These are phyloP conservation scores for Starmera dryadoides DNA, from an alignment of 805 yeast genomes.

Conservation along the genomic window DNA sequence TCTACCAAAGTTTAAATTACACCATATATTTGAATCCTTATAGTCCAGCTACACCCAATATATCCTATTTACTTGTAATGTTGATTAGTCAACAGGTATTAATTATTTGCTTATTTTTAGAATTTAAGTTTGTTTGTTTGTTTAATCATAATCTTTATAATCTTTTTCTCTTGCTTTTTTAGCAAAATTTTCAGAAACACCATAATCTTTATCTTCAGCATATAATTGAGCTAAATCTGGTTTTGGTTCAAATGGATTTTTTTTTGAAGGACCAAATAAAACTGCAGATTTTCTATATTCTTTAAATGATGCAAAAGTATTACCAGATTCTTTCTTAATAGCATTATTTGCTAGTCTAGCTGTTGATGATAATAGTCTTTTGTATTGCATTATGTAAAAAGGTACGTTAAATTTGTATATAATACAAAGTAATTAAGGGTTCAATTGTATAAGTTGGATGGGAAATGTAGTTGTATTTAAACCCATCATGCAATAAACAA, in stretches of 20 bases:
- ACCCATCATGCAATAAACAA: too few relatives aligned
- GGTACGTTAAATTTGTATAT: too few relatives aligned
- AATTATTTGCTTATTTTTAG: too few relatives aligned
- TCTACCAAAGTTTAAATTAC: too few relatives aligned
- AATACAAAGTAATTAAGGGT: too few relatives aligned
- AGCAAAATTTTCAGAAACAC: neutral
- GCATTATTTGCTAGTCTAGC: constrained; percentile 15
- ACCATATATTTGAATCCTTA: too few relatives aligned
- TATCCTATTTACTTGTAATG: too few relatives aligned
- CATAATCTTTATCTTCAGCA: constrained; percentile 1
- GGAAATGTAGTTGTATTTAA: too few relatives aligned
- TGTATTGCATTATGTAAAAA: neutral
- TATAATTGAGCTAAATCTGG: neutral
- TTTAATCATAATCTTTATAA: neutral
- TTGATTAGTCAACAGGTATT: too few relatives aligned
- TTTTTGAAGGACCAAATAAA: constrained; percentile 30
- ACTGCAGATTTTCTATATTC: constrained; percentile 31
- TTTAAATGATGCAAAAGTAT: constrained; percentile 27
- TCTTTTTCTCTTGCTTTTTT: neutral
- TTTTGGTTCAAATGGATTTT: constrained; percentile 4
- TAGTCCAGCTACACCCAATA: too few relatives aligned
- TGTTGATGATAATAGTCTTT: constrained; percentile 9
- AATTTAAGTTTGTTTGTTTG: too few relatives aligned
- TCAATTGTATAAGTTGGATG: too few relatives aligned
- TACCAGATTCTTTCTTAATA: constrained; percentile 15